Base-by-base conservation (phyloP, 1,284 basidiomycete genomes). In the Cryptococcus jaspeensis region DNA sequence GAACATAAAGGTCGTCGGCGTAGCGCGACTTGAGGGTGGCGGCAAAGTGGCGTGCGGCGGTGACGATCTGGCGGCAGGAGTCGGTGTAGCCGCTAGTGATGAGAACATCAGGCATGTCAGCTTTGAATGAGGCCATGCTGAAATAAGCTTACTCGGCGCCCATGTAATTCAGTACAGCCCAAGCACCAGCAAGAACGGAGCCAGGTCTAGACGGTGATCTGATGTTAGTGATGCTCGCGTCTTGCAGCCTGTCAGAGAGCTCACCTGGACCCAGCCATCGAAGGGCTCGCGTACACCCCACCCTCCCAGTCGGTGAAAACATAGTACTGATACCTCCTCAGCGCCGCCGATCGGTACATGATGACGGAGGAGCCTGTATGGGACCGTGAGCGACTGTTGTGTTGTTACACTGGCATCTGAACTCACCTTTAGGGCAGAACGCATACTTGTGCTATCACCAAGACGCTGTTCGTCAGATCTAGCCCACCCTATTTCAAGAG, bases 111-210 rank as follows among this genome's bases (percentile, higher is more conserved):
- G n/a, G n/a, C n/a, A n/a, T n/a, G n/a, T n/a, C n/a, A n/a, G n/a
- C n/a, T n/a, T n/a, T n/a, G 43, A 32, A 47, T 41, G 13, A n/a
- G 39, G 39, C 20, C 39, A 41, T 45, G n/a, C 7, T 16, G 16
- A 44, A 22, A 44, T n/a, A 23, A 44, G 20, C 86, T 61, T 72
- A 91, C 85, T 88, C 83, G 58, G 87, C 82, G 28, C 95, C 95
- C 80, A 96, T 87, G 73, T 90, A 86, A 70, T 95, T 89, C 86
- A 98, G 87, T 1, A 92, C 92, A 3, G 95, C 92, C 93, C 94
- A 99, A 16, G 92, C 88, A 43, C 92, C 95, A 12, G 95, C 95
- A 59, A 99, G 89, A 56, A 98, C 79, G 0, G 92, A 87, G 9
- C 95, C 95, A 0, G 94, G 92, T 44, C 94, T 64, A 42, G 16